Conservation (phyloP, 73 alveolate species). For the Symbiodinium natans region DNA sequence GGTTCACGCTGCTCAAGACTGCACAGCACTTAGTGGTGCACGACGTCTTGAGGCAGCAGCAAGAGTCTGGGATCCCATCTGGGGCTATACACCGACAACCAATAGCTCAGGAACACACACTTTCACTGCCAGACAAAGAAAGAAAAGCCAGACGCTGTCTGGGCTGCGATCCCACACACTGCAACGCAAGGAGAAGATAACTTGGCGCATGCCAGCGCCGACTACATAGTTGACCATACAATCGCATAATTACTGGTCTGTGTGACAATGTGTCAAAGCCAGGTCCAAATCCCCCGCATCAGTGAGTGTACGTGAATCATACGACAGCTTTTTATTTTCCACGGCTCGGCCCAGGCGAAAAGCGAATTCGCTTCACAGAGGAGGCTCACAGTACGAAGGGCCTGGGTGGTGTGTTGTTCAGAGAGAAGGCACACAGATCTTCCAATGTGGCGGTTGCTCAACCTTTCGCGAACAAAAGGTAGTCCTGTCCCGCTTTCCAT, state of each 20-base stretch:
- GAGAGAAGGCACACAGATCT: no score
- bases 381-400: neutral
- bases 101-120: neutral
- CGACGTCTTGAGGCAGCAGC: neutral
- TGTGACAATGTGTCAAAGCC: no score
- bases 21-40: slow-evolving; percentile 24
- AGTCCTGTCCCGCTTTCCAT: no score
- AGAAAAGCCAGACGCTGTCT: neutral
- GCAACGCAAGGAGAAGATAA: neutral
- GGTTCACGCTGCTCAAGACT: neutral
- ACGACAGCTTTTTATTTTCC: neutral
- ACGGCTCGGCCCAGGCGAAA: slow-evolving; percentile 10
- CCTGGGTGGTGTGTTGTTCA: neutral
- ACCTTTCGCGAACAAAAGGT: no score
- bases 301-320: no score
- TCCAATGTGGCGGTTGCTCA: no score
- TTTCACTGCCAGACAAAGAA: neutral
- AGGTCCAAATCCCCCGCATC: no score
- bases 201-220: neutral
- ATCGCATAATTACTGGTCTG: no score
- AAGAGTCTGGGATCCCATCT: neutral
- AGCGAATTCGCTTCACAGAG: neutral
- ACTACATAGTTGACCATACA: no score
- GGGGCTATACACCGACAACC: neutral
- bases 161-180: neutral